Evolutionary conservation across 2,329 filamentous ascomycete genomes (phyloP).

Genomic region (Claviceps monticola): DNA sequence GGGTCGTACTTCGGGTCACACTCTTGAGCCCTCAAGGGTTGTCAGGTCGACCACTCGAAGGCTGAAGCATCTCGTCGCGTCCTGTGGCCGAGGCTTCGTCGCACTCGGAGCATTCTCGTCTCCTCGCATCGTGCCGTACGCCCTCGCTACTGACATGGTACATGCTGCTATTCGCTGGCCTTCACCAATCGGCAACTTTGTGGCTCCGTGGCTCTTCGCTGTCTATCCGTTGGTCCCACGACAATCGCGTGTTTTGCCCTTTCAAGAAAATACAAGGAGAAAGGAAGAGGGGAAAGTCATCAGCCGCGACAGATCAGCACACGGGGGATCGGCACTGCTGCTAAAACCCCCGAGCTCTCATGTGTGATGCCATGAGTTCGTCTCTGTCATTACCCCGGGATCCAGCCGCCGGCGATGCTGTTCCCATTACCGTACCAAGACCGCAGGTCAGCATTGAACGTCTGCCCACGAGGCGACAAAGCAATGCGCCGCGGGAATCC

Average conservation of each 20-base stretch:
- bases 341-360: not conserved
- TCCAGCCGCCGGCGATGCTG: slow-evolving; percentile 8
- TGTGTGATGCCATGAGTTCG: slow-evolving; percentile 17
- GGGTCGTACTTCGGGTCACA: too few species aligned
- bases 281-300: not conserved
- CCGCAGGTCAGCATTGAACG: slow-evolving; percentile 73
- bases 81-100: too few species aligned
- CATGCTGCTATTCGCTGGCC: too few species aligned
- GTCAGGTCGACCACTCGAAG: too few species aligned
- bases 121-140: too few species aligned
- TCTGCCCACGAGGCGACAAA: slow-evolving; percentile 54
- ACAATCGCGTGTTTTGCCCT: not conserved
- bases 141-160: too few species aligned
- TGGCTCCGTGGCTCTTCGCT: too few species aligned
- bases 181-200: too few species aligned
- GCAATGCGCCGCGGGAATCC: slow-evolving; percentile 67
- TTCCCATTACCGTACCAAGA: slow-evolving; percentile 48
- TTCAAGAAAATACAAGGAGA: not conserved
- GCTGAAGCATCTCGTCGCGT: too few species aligned
- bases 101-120: too few species aligned
- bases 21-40: too few species aligned
- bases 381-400: not conserved
- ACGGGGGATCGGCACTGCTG: not conserved
- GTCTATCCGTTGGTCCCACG: not conserved
- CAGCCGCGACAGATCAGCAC: not conserved